Evolutionary conservation across 2,329 filamentous ascomycete genomes (phyloP), one percentile per base, ranked within the genome.

Genomic region (Didymella pomorum): DNA sequence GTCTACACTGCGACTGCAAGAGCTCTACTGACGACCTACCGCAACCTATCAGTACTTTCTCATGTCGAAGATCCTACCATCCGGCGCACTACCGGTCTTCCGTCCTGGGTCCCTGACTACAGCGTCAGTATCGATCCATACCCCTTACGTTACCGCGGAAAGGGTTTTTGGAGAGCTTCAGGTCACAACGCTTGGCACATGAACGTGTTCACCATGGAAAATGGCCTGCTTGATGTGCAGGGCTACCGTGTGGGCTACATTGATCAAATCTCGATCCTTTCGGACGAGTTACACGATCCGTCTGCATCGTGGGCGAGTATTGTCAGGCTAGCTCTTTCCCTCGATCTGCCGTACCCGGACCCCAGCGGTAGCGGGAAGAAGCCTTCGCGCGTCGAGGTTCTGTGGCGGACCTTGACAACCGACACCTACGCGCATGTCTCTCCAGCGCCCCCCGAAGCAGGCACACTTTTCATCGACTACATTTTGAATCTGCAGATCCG

Each of bases 81-180:
- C 16, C 62, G 63, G 18, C 50, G 47, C 14, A 64, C 63, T 25
- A 23, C 49, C 1, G 52, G 56, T 11, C 60, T 72, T 11, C 69
- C 71, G 4, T 69, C 68, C 5, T 72, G 69, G 68, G 71, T 71
- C 5, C 70, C 68, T 6, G 69, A 73, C 35, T 66, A 68, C 28
- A 68, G 61, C 42, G 63, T 69, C 23, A 53, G 58, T 7, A 58
- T 69, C 9, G 59, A 69, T 20, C 66, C 66, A 2, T 72, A 69
- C 43, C 67, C 68, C 11, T 59, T 72, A 31, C 64, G 56, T n/a
- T 69, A 65, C 35, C 64, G 67, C 31, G 31, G 31, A n/a, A 35
- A 35, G 7, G 31, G 31, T 35, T 16, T n/a, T n/a, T 35, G 31
- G 31, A 35, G 31, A 9, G 31, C 31, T 35, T 35, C 31, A 35